phyloP scores from a whole-genome alignment of 2,329 filamentous ascomycete species.

The Plenodomus lindquistii region DNA sequence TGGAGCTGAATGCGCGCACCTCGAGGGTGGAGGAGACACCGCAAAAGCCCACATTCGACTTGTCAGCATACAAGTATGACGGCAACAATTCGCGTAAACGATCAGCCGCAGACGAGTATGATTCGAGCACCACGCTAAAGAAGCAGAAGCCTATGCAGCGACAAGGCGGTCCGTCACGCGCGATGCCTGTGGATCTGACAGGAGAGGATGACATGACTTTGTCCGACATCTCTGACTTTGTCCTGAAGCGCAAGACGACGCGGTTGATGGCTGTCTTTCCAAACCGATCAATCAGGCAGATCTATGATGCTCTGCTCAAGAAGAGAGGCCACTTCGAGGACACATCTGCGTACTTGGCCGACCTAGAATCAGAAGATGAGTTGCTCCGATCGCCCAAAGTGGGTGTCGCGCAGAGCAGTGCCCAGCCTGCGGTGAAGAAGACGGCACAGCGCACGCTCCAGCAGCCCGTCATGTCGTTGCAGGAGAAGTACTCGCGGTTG shows the following conservation, averaged over 20 bases:
- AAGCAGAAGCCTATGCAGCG: slow-evolving; percentile 25
- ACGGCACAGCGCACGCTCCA: slow-evolving; percentile 61
- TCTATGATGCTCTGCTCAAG: slow-evolving; percentile 55
- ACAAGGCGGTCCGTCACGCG: slow-evolving; percentile 40
- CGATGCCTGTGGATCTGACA: slow-evolving; percentile 36
- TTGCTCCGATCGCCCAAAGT: slow-evolving; percentile 30
- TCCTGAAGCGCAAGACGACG: slow-evolving; percentile 55
- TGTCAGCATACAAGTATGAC: slow-evolving; percentile 33
- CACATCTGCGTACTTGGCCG: slow-evolving; percentile 43
- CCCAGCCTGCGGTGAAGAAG: slow-evolving; percentile 44
- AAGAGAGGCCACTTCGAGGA: slow-evolving; percentile 60
- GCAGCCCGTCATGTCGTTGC: slow-evolving; percentile 58
- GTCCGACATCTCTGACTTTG: slow-evolving; percentile 49
- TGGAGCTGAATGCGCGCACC: slow-evolving; percentile 41
- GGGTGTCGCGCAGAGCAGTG: slow-evolving; percentile 21
- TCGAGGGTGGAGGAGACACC: slow-evolving; percentile 41
- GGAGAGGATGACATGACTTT: slow-evolving; percentile 22
- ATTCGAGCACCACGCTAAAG: slow-evolving; percentile 26
- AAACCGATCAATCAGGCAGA: slow-evolving; percentile 50
- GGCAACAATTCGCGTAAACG: slow-evolving; percentile 3
- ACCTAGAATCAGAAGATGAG: slow-evolving; percentile 42
- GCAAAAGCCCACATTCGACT: slow-evolving; percentile 33
- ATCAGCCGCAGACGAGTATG: slow-evolving; percentile 11
- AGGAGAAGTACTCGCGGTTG: slow-evolving; percentile 55
- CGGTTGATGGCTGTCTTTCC: slow-evolving; percentile 57